Base-by-base conservation (phyloP, 371 early-diverging fungal species). In the Dichotomocladium elegans region DNA sequence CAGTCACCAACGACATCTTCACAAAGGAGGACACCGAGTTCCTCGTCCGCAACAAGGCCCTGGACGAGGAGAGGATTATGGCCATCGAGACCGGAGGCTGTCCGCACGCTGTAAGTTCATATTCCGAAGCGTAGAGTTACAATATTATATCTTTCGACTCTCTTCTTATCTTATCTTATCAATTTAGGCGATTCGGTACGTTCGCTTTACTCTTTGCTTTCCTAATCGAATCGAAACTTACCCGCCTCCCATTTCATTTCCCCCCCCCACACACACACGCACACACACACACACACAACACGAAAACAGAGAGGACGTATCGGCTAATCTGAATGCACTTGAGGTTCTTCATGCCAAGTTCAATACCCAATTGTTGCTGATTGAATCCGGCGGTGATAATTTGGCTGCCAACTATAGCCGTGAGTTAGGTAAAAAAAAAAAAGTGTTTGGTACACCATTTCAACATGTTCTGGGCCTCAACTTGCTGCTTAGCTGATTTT, bases 1-100 rank as follows among this genome's bases (percentile, higher is more conserved):
- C 89, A 47, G 91, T 92, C 15, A 91, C 92, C 50, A 91, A 91
- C 55, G 91, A 91, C 61, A 91, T 91, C 52, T 91, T 91, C 53
- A 91, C 91, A 19, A 85, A 83, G 43, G 91, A 96, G 58, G 96
- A 96, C 63, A 92, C 95, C 12, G 96, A 96, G 63, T 96, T 96
- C 65, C 76, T 95, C 57, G 78, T 91, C 34, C 77, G 89, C 47
- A 80, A 94, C 74, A 77, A 90, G 49, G 96, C 96, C 19, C 81
- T 96, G 9, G 89, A 89, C 19, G 80, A 81, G 27, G 92, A 89
- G 41, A 83, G 95, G 31, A 94, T 96, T 68, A 74, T 75, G 24
- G 94, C 95, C 11, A 91, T 96, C 47, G 94, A 96, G 68, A 96
- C 96, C 1, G 89, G 96, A 53, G 94, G 95, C 14, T 96, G 96